Conservation (phyloP, 805 yeast species). For the Tetrapisispora namnaoensis region DNA sequence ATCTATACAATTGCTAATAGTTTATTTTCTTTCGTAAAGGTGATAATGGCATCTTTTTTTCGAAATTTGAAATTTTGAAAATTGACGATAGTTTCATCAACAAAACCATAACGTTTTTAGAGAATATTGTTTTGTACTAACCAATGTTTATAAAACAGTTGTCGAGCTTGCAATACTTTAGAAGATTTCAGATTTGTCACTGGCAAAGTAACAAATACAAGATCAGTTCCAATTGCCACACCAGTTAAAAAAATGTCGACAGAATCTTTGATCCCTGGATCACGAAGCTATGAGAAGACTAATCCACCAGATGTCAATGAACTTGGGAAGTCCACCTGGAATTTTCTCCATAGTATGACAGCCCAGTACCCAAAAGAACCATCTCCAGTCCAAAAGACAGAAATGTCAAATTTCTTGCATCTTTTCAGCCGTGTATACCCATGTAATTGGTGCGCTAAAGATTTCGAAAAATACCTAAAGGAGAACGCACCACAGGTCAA, state of each 20-base stretch:
- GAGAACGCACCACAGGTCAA: slow-evolving; percentile 45
- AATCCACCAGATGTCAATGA: slow-evolving; percentile 82
- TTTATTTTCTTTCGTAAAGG: neutral
- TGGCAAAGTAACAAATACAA: slow-evolving; percentile 12
- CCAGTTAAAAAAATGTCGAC: neutral
- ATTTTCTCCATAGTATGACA: slow-evolving; percentile 79
- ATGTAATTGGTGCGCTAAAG: slow-evolving; percentile 87
- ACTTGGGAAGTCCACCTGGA: slow-evolving; percentile 86
- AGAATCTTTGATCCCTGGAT: slow-evolving; percentile 12
- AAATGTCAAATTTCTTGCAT: slow-evolving; percentile 58
- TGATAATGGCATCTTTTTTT: neutral
- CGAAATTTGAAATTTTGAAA: neutral
- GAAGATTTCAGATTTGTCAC: slow-evolving; percentile 67
- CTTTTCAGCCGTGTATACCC: slow-evolving; percentile 80
- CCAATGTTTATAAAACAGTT: slow-evolving; percentile 33
- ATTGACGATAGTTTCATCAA: too few relatives aligned
- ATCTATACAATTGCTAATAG: neutral
- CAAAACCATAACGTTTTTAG: too few relatives aligned
- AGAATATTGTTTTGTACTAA: too few relatives aligned
- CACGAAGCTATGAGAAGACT: slow-evolving; percentile 34
- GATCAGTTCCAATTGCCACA: neutral
- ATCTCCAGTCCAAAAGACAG: slow-evolving; percentile 47
- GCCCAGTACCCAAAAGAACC: slow-evolving; percentile 82
- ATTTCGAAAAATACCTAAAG: slow-evolving; percentile 56
- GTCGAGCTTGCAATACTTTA: slow-evolving; percentile 81